Percentiles rank a stretch among this genome's conserved stretches.
These are phyloP conservation scores for Kazachstania bromeliacearum DNA, from an alignment of 805 yeast species.

Conservation along the genomic window DNA sequence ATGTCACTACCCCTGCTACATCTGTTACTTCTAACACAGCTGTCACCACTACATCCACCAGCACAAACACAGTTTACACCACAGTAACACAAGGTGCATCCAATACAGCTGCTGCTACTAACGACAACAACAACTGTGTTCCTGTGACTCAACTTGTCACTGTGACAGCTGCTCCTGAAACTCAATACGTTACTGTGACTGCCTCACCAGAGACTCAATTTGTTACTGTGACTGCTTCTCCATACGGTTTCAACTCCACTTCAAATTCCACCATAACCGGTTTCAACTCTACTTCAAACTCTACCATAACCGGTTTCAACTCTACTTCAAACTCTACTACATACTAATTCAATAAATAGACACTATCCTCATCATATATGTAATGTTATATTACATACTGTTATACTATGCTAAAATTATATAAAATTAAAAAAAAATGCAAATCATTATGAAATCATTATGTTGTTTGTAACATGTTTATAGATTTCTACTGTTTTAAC, in stretches of 20 bases:
- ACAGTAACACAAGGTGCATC: not conserved
- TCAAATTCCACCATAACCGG: not conserved
- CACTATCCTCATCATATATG: not conserved
- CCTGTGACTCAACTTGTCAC: constrained; percentile 11
- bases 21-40: not conserved
- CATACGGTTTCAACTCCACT: not conserved
- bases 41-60: constrained; percentile 6
- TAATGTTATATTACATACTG: not conserved
- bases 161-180: constrained; percentile 4
- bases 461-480: not conserved
- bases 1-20: not conserved
- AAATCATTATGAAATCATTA: not conserved
- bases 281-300: not conserved
- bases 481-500: not conserved
- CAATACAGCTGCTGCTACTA: not conserved
- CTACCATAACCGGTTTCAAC: not conserved
- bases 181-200: constrained; percentile 17
- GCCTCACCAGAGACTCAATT: constrained; percentile 12
- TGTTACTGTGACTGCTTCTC: constrained; percentile 17
- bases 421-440: not conserved
- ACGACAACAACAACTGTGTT: constrained; percentile 8
- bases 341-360: not conserved
- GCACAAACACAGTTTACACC: constrained; percentile 3
- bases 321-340: not conserved
- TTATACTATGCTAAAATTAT: not conserved